Evolutionary conservation across 2,329 filamentous ascomycete species (phyloP).

Genomic region (Sphaerulina musiva): DNA sequence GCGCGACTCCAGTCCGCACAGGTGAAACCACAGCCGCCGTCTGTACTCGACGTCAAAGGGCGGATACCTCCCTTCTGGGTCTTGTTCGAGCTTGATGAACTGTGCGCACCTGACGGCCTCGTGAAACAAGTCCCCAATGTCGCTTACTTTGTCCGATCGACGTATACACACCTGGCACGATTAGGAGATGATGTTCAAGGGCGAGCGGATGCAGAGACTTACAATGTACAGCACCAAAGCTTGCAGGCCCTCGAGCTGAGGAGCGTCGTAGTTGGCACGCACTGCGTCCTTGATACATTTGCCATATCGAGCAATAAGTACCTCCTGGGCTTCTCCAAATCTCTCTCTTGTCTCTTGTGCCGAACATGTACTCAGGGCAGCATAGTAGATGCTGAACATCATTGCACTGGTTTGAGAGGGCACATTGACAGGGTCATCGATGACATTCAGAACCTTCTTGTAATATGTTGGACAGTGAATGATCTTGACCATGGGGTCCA

Average conservation of each 20-base stretch:
- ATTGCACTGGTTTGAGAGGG: constrained; percentile 17
- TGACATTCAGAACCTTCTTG: constrained; percentile 16
- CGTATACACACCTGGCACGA: constrained; percentile 18
- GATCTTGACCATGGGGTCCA: constrained; percentile 28
- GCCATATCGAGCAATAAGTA: constrained; percentile 18
- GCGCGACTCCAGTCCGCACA: constrained; percentile 24
- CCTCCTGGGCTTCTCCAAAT: constrained; percentile 23
- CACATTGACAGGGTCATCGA: constrained; percentile 16
- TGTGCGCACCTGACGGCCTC: constrained; percentile 21
- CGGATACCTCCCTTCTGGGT: constrained; percentile 13
- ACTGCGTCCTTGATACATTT: constrained; percentile 15
- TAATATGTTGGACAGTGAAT: constrained; percentile 26
- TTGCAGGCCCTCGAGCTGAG: constrained; percentile 20
- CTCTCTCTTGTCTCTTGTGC: constrained; percentile 19
- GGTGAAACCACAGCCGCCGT: constrained; percentile 23
- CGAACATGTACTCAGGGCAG: constrained; percentile 25
- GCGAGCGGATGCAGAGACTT: background rate
- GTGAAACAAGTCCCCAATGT: constrained; percentile 17
- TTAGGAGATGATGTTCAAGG: background rate
- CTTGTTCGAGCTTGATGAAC: constrained; percentile 18
- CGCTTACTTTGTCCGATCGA: constrained; percentile 13
- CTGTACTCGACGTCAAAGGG: constrained; percentile 22
- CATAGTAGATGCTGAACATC: constrained; percentile 26
- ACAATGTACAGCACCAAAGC: constrained; percentile 23
- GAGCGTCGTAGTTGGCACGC: constrained; percentile 17